Base-by-base conservation (phyloP, 2,329 filamentous ascomycete genomes). In the Ambrosiella beaveri region DNA sequence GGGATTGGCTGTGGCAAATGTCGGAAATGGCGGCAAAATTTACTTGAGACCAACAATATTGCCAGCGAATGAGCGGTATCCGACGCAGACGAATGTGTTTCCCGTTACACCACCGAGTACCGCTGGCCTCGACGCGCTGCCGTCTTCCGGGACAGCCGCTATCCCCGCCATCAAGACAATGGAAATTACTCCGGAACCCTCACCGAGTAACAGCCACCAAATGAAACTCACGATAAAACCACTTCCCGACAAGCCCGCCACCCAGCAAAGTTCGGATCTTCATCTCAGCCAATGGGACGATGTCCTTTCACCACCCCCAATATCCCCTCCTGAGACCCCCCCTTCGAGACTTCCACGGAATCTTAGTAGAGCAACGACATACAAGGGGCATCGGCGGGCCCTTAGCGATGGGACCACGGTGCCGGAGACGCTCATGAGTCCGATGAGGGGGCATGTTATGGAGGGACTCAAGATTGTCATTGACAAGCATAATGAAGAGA, bases 21-120 rank as follows among this genome's bases (percentile, higher is more conserved):
- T 91, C 61, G 86, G 86, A 27, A 86, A 88, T 67, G 88, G 89
- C 70, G 86, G 86, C 44, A 82, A 83, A 67, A 87, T 91, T 69
- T 91, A 88, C 69, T 68, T 91, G 63, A 86, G 81, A 65, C 81
- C 81, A 58, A 78, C 78, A 51, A 71, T 82, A 63, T 79, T 81
- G 55, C 80, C 79, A 61, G 76, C 76, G 61, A 73, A 82, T 64
- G 76, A 82, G 66, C 73, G 80, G 66, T 79, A 79, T 65, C 78
- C 79, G 54, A 79, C 81, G 63, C 79, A 80, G 52, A 73, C 73
- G 58, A 81, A 81, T 66, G 72, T 75, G 59, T 82, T 83, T 62
- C 77, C 81, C 27, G 70, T 77, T 61, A 81, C 80, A 57, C 78
- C 81, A 61, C 78, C 80, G 27, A 75, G 75, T 61, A 80, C 77